Evolutionary conservation across 2,329 filamentous ascomycete genomes (phyloP), one percentile per base, ranked within the genome.

Genomic region (Cytospora leucostoma): DNA sequence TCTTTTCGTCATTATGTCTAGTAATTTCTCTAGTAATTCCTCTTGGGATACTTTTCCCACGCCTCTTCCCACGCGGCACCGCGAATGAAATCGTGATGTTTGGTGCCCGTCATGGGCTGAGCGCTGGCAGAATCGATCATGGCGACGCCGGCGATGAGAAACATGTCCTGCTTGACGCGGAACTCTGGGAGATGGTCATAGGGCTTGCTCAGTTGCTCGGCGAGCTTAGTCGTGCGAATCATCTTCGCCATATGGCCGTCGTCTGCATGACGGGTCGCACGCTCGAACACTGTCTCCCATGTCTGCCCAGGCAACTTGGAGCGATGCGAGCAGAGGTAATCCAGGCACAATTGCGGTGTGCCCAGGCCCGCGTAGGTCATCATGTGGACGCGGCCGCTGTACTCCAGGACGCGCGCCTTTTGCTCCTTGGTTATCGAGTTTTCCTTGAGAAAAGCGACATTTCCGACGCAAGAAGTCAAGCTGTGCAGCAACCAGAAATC

Each of bases 231-330:
- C 19, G 56, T 33, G 21, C 56, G 56, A 27, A 58, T 58, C 56
- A 58, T 58, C 40, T 58, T 58, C 40, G 56, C 56, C 56, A 58
- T 58, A 19, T 58, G 56, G 17, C 56, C 56, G 33, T 58, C 56
- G 56, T 58, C 56, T 1, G 38, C 56, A 27, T 58, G 56, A 11
- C 40, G 56, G 12, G 56, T 58, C 10, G 56, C 56, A 12, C 56
- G 56, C 56, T 58, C 56, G 15, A 58, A 58, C 19, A 58, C 56
- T n/a, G 38, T 50, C 38, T 17, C 38, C 56, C 56, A 58, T 19
- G 38, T 50, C 56, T 58, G 56, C 21, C 27, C 38, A 2, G 38
- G 38, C 56, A 58, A 38, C 56, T 58, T 58, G 38, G 56, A 50
- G 11, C 56, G 56, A 38, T 58, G 56, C 21, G 56, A 58, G 38